Evolutionary conservation across 139 green algal species (phyloP), one percentile per base, ranked within the genome.

Genomic region (Tetraselmis striata): DNA sequence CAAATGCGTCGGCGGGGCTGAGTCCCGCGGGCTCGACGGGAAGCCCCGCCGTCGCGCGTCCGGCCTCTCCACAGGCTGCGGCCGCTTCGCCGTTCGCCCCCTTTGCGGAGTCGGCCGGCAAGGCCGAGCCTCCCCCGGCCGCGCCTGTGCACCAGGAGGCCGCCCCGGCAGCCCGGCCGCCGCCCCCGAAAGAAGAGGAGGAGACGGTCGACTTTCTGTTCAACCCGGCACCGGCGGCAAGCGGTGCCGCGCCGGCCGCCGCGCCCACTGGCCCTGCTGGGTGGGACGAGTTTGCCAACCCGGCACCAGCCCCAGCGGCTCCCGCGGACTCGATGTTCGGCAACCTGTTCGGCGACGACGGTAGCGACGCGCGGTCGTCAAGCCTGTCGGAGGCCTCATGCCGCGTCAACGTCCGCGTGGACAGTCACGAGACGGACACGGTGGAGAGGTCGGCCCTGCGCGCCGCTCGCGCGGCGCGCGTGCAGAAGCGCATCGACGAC

Each of bases 401-500:
- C 45, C 5, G 45, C 11, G 45, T 67, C 18, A 67, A 67, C 45
- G 45, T 67, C 18, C 45, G 45, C 11, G 45, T 67, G 11, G 45
- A 67, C 45, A 67, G 45, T 18, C 45, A 67, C 45, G 45, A 67
- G 45, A 67, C 45, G 11, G 45, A 67, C 18, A 67, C 45, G 5
- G 45, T 18, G 11, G 45, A 67, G 18, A 5, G 45, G 18, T 5
- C 45, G 45, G 45, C 45, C 5, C 18, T 67, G 45, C 45, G 45
- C 45, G 45, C 45, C 11, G 45, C 45, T 18, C 45, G 45, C 18
- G 45, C 45, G 11, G 45, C 45, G 45, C 45, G 45, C 18, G 45
- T 67, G 85, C 84, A 86, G 0, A 80, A 80, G 28, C 83, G 86
- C 23, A 91, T 92, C 67, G 81, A 84, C 22, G 79, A 79, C 0